Base-by-base conservation (phyloP, 1,284 basidiomycete genomes). In the Cyathus pygmaeus region DNA sequence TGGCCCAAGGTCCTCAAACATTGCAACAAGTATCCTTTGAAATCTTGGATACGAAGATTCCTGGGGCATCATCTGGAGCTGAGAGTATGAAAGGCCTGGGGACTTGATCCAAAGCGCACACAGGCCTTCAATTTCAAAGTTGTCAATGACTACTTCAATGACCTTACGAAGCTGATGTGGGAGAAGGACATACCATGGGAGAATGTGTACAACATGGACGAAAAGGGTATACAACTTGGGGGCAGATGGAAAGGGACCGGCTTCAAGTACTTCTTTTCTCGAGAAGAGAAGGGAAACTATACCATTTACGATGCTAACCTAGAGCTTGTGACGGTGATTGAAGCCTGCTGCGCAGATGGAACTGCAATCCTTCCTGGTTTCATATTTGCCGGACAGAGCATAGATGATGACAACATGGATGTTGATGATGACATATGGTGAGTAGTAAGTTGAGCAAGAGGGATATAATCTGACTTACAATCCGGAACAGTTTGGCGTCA, bases 121-220 rank as follows among this genome's bases (percentile, higher is more conserved):
- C 60, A 69, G 29, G 68, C 65, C 3, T 77, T 79, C 67, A 78
- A 79, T 59, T 56, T 24, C 17, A 39, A 65, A 3, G 62, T 60
- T 5, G 71, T 78, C 11, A 55, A 68, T 9, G 10, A 63, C 6
- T 64, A 73, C 57, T 76, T 76, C 55, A 24, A 65, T 5, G 23
- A 59, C 7, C 61, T 77, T 1, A 39, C 49, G 4, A 30, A 64
- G 7, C 15, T 66, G 3, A 52, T 75, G 15, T 59, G 71, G 21
- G 60, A 69, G 29, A 13, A 68, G 49, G 58, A 66, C 10, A 78
- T 81, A 44, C 76, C 77, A 1, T 65, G 67, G 41, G 65, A 76
- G 47, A 80, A 83, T 55, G 61, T 79, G 33, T 83, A 76, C 53
- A 83, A 83, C 59, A 77, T 81, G 73, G 78, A 82, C 61, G 74